These are phyloP conservation scores for Eleusine indica DNA, from an alignment of 176 grass and related monocot species.

Conservation along the genomic window DNA sequence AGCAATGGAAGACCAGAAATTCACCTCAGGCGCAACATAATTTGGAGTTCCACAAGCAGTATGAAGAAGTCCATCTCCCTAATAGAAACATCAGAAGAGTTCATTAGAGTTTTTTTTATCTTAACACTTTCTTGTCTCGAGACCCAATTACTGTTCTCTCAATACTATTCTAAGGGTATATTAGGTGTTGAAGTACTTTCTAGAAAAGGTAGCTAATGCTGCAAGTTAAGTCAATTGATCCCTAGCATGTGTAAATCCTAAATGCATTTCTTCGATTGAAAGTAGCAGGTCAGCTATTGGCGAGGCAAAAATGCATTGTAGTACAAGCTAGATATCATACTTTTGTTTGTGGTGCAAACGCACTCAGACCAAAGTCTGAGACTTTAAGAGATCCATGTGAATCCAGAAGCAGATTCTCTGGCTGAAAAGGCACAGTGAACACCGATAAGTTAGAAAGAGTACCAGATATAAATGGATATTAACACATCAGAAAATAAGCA, in stretches of 20 bases:
- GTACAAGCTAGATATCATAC: conserved; percentile 49
- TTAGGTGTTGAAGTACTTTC: not conserved
- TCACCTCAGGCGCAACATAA: conserved; percentile 97
- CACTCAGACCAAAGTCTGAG: conserved; percentile 94
- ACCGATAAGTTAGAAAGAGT: conserved; percentile 25
- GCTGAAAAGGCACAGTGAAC: conserved; percentile 61
- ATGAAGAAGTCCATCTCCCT: conserved; percentile 88
- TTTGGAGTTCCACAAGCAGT: conserved; percentile 98
- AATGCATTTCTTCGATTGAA: not conserved
- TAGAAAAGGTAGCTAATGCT: not conserved
- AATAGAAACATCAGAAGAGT: conserved; percentile 22
- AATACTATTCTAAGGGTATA: not conserved
- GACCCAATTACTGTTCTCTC: not conserved
- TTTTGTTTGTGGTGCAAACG: conserved; percentile 70
- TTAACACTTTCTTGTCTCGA: conserved; percentile 9
- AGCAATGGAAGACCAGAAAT: not conserved
- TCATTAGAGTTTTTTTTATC: not conserved
- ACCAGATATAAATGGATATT: not conserved
- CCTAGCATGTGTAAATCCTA: not conserved
- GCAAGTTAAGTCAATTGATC: conserved; percentile 9
- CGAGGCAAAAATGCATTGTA: not conserved
- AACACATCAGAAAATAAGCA: not conserved
- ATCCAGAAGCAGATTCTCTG: conserved; percentile 95
- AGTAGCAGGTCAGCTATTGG: not conserved
- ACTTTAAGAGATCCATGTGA: conserved; percentile 86